Evolutionary conservation across 2,329 filamentous ascomycete genomes (phyloP).

Genomic region (Fusarium sp.): DNA sequence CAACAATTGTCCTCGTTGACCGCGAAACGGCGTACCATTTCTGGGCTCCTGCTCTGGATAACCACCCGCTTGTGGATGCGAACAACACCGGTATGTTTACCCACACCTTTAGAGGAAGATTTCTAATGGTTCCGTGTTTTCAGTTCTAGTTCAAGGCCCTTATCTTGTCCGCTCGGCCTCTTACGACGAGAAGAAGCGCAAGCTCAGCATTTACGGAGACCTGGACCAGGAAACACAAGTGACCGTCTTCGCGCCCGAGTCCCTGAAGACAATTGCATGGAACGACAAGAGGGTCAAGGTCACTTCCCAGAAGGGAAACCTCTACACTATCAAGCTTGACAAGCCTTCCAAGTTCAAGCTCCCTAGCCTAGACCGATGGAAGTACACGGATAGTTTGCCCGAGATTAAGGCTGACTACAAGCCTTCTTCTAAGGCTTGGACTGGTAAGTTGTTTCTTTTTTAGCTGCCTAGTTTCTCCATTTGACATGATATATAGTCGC

Average conservation of each 20-base stretch:
- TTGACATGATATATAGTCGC: constrained; percentile 47
- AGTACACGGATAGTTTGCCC: constrained; percentile 60
- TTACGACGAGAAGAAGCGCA: constrained; percentile 48
- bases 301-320: constrained; percentile 41
- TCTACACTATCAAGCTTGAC: constrained; percentile 45
- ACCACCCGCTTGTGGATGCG: constrained; percentile 58
- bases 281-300: constrained; percentile 57
- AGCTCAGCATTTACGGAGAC: constrained; percentile 60
- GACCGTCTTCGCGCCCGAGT: constrained; percentile 61
- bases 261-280: constrained; percentile 60
- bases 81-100: constrained; percentile 57
- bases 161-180: constrained; percentile 63
- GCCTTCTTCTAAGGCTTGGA: constrained; percentile 57
- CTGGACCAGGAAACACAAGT: constrained; percentile 55
- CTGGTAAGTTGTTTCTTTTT: constrained; percentile 40
- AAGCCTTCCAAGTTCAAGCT: constrained; percentile 49
- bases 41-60: constrained; percentile 64
- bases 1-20: constrained; percentile 65
- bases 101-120: rapidly evolving
- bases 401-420: constrained; percentile 59
- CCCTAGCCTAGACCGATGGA: constrained; percentile 59
- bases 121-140: neutral
- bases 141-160: constrained; percentile 64
- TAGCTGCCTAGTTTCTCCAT: rapidly evolving
- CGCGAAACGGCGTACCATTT: constrained; percentile 66